Conservation (phyloP, 1,139 yeast species). For the Blastobotrys apis region DNA sequence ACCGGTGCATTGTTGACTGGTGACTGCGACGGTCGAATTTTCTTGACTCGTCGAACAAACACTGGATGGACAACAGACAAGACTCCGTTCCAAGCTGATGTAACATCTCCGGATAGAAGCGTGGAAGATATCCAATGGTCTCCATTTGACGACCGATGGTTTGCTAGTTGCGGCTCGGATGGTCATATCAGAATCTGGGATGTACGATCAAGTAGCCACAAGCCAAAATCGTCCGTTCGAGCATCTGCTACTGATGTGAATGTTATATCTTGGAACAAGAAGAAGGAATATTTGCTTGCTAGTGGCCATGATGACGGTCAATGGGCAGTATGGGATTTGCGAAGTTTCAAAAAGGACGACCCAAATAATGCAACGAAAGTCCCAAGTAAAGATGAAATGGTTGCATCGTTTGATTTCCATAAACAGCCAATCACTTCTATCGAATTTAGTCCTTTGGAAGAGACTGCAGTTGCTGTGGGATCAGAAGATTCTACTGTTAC, state of each 20-base stretch:
- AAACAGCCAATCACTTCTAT: slow-evolving; percentile 89
- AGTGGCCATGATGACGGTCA: slow-evolving; percentile 97
- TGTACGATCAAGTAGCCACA: slow-evolving; percentile 85
- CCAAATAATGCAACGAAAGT: slow-evolving; percentile 58
- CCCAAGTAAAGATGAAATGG: slow-evolving; percentile 58
- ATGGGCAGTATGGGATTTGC: slow-evolving; percentile 98
- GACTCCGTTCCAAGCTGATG: slow-evolving; percentile 61
- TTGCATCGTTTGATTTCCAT: slow-evolving; percentile 88
- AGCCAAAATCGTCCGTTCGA: slow-evolving; percentile 66
- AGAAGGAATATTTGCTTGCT: slow-evolving; percentile 77
- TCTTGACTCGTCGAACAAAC: slow-evolving; percentile 70
- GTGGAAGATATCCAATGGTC: slow-evolving; percentile 98
- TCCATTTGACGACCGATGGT: slow-evolving; percentile 83
- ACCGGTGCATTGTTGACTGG: slow-evolving; percentile 86
- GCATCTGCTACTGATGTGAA: slow-evolving; percentile 87
- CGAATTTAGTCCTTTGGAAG: slow-evolving; percentile 92
- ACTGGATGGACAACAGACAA: slow-evolving; percentile 85
- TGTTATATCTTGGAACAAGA: slow-evolving; percentile 90
- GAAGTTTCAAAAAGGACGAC: slow-evolving; percentile 56
- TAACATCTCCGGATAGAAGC: slow-evolving; percentile 49
- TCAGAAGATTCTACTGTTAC: slow-evolving; percentile 97
- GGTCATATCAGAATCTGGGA: slow-evolving; percentile 96
- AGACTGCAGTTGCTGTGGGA: slow-evolving; percentile 90
- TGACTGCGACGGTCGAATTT: slow-evolving; percentile 80
- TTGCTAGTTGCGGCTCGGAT: slow-evolving; percentile 89